Evolutionary conservation across 225 moss, liverwort and hornwort species (phyloP).

Genomic region (Asterella californica): DNA sequence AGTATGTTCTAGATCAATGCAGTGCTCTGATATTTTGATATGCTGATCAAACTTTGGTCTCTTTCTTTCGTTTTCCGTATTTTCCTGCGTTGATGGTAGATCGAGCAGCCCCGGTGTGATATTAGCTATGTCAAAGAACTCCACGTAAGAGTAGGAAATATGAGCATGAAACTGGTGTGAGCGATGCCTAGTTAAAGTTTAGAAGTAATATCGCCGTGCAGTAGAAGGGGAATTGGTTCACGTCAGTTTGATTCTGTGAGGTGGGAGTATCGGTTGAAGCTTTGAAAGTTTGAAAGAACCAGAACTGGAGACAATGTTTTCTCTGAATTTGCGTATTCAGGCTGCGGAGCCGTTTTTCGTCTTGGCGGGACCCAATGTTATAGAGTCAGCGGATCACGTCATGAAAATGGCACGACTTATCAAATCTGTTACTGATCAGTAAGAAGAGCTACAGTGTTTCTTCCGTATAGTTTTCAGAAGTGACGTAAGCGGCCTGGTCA

Average conservation of each 20-base stretch:
- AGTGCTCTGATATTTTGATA: too few relatives aligned
- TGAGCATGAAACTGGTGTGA: neutral
- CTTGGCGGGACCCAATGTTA: slow-evolving; percentile 94
- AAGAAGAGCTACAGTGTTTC: neutral
- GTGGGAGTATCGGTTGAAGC: neutral
- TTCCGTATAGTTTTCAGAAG: neutral
- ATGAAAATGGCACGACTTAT: slow-evolving; percentile 97
- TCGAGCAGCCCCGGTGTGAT: too few relatives aligned
- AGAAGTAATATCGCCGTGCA: neutral
- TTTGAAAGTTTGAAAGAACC: neutral
- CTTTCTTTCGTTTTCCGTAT: too few relatives aligned
- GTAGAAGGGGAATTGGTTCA: neutral
- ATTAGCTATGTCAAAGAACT: too few relatives aligned
- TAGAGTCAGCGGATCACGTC: slow-evolving; percentile 73
- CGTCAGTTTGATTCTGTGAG: neutral
- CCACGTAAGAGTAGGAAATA: neutral
- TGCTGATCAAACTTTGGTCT: too few relatives aligned
- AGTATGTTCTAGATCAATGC: neutral
- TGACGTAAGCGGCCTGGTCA: neutral
- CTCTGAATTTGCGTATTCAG: slow-evolving; percentile 11
- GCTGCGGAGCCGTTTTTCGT: slow-evolving; percentile 79
- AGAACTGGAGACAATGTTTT: neutral
- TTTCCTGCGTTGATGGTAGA: too few relatives aligned
- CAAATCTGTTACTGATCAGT: slow-evolving; percentile 78
- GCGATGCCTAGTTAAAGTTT: neutral